These are phyloP conservation scores for Lachancea dasiensis DNA, from an alignment of 805 yeast species.

Conservation along the genomic window DNA sequence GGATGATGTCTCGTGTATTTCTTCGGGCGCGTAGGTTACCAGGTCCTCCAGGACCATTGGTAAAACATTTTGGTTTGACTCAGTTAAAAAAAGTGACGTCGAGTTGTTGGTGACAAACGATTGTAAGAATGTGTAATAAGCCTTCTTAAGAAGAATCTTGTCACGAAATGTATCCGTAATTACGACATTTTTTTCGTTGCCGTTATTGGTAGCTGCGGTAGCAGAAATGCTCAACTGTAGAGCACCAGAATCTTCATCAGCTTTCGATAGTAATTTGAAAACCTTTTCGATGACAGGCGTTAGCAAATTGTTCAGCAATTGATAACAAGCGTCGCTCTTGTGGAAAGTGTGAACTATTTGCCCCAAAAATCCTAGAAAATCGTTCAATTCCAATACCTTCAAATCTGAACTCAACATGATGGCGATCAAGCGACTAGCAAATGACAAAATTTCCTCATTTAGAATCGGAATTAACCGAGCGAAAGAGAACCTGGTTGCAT, in stretches of 20 bases:
- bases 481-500: slow-evolving; percentile 79
- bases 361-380: slow-evolving; percentile 79
- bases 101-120: slow-evolving; percentile 70
- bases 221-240: slow-evolving; percentile 7
- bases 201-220: slow-evolving; percentile 4
- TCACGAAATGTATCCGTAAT: slow-evolving; percentile 62
- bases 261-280: slow-evolving; percentile 42
- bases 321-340: slow-evolving; percentile 60
- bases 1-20: slow-evolving; percentile 54
- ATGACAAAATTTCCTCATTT: slow-evolving; percentile 44
- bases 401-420: slow-evolving; percentile 53
- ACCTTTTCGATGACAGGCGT: slow-evolving; percentile 69
- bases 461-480: slow-evolving; percentile 80
- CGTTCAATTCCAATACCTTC: slow-evolving; percentile 61
- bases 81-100: slow-evolving; percentile 68
- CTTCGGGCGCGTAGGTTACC: slow-evolving; percentile 54
- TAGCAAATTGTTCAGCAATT: slow-evolving; percentile 63
- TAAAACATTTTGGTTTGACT: slow-evolving; percentile 54
- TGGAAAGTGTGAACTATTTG: slow-evolving; percentile 79
- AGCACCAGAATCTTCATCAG: slow-evolving; percentile 33
- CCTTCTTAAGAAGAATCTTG: slow-evolving; percentile 57
- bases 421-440: slow-evolving; percentile 64
- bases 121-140: slow-evolving; percentile 63
- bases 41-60: slow-evolving; percentile 57
- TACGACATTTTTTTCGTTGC: slow-evolving; percentile 25